Evolutionary conservation across 352 stramenopile species (phyloP).

Genomic region (Phytophthora macrochlamydospora): DNA sequence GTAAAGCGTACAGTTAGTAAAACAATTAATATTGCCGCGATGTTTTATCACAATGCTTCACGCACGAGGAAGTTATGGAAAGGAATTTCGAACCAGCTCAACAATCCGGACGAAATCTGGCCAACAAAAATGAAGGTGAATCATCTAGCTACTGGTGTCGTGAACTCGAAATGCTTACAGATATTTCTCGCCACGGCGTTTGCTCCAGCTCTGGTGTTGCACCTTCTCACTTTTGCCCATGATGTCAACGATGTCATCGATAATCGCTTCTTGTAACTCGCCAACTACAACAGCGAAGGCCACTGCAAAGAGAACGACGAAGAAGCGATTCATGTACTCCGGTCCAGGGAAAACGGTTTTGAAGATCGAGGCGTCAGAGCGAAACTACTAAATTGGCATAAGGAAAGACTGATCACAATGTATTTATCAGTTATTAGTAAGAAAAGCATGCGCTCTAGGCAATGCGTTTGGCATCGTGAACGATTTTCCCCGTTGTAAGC

Average conservation of each 20-base stretch:
- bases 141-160: neutral
- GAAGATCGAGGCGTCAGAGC: too few species aligned
- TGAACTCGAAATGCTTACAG: neutral
- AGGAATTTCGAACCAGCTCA: neutral
- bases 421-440: too few species aligned
- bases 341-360: too few species aligned
- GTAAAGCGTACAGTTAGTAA: neutral
- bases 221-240: constrained; percentile 3
- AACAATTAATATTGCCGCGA: neutral
- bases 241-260: constrained; percentile 5
- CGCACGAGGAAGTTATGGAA: neutral
- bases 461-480: constrained; percentile 27
- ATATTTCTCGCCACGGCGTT: constrained; percentile 3
- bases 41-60: neutral
- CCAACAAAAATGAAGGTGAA: neutral
- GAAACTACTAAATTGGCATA: neutral
- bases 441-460: constrained; percentile 7
- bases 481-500: constrained; percentile 11
- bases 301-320: neutral
- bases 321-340: constrained; percentile 12
- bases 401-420: neutral
- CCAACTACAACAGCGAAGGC: neutral
- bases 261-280: constrained; percentile 16
- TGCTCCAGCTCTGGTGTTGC: neutral
- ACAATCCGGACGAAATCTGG: neutral